These are phyloP conservation scores for Cercospora janseana DNA, from an alignment of 2,329 filamentous ascomycete species.

Conservation along the genomic window DNA sequence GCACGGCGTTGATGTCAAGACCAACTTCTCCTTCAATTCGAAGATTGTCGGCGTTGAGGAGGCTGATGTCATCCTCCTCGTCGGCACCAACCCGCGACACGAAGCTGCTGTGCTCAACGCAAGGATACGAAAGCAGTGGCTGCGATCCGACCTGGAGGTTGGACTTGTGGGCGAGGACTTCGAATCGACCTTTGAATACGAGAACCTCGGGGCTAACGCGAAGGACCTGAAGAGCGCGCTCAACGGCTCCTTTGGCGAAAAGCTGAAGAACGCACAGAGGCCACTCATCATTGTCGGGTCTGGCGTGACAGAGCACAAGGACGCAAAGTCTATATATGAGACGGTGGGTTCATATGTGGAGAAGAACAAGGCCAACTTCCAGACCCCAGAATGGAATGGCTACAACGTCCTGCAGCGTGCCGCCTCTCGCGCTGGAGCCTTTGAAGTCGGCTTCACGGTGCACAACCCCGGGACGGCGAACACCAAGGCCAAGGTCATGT, in stretches of 20 bases:
- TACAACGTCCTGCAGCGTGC: constrained; percentile 95
- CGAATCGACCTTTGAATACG: constrained; percentile 91
- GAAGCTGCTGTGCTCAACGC: constrained; percentile 95
- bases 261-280: constrained; percentile 78
- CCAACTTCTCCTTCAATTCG: constrained; percentile 97
- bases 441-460: constrained; percentile 90
- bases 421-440: constrained; percentile 88
- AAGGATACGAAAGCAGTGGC: constrained; percentile 95
- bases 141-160: constrained; percentile 90
- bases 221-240: constrained; percentile 81
- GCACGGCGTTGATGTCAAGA: constrained; percentile 88
- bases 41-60: constrained; percentile 91
- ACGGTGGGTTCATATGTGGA: constrained; percentile 85
- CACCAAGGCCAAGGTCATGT: constrained; percentile 90
- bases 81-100: constrained; percentile 92
- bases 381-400: constrained; percentile 89
- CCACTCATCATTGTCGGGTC: constrained; percentile 98
- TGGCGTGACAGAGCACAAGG: constrained; percentile 82
- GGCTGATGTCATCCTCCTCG: constrained; percentile 84
- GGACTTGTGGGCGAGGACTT: constrained; percentile 88
- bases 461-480: constrained; percentile 77
- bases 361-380: constrained; percentile 86
- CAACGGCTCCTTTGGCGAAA: constrained; percentile 86
- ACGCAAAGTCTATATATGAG: constrained; percentile 92
- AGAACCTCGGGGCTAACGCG: constrained; percentile 79